Base-by-base conservation (phyloP, 1,284 basidiomycete species). In the Pyrrhoderma lamaoense region DNA sequence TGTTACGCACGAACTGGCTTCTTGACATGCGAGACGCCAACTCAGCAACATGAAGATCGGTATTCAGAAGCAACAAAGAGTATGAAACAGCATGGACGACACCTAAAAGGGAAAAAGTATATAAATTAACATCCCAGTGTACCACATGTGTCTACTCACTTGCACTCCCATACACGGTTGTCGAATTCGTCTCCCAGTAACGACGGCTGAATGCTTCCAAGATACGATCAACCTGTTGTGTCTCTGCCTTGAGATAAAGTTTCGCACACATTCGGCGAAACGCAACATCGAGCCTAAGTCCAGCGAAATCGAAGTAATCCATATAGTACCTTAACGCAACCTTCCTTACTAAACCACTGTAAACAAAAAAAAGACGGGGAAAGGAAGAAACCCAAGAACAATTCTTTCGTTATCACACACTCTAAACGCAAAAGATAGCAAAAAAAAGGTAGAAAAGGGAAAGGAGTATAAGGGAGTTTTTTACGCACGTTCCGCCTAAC, bases 171-270 rank as follows among this genome's bases (percentile, higher is more conserved):
- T 89, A 94, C 5, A 91, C 63, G 21, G 80, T 79, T 2, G 71
- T 72, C 0, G 89, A 85, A 64, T 99, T 98, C 65, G 91, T 93
- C 47, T 93, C 85, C 78, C 84, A 93, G 67, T 89, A 99, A 7
- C 92, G 79, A 42, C 82, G 73, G 56, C 88, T 89, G 62, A 99
- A 98, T 56, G 86, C 86, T 58, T 89, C 89, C 16, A 99, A 75
- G 59, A 99, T 96, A 39, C 95, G 84, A 67, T 99, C 96, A 36
- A 99, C 86, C 68, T 98, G 94, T 64, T 99, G 96, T 0, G 95
- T 96, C 69, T 99, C 95, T 1, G 86, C 95, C 64, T 93, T 93
- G 53, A 99, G 77, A 65, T 82, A 96, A 2, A 99, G 76, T 65
- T 95, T 96, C 19, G 82, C 81, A 65, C 94, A 98, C 3, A 99